Evolutionary conservation across 1,139 yeast species (phyloP), one percentile per base, ranked within the genome.

Genomic region (Geotrichum reessii): DNA sequence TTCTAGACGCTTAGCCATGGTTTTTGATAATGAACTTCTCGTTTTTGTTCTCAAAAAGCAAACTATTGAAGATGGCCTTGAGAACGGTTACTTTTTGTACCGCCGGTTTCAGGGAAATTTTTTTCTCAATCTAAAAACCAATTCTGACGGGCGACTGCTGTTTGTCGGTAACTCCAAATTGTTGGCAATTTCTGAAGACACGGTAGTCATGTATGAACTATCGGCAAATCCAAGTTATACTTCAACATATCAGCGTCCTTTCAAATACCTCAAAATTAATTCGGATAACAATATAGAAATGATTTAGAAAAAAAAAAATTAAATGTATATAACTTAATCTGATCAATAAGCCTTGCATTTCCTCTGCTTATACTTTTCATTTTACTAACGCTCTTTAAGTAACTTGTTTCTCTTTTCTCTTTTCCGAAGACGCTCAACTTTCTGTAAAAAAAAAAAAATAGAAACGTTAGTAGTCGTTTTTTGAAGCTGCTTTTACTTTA

Each of bases 341-440:
- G 44, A 37, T 37, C 3, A 37, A 37, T 17, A 17, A 12, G 44
- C 6, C 44, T 37, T 9, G 44, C 44, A 37, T 37, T 37, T 37
- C 44, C 44, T n/a, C 17, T 14, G 44, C 44, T 37, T 9, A n/a
- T 14, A 37, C 17, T 37, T 5, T 3, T n/a, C 19, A n/a, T 37
- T 8, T 9, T 9, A 33, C 60, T 66, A 74, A 54, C 78, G 76
- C 62, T 76, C 79, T 63, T 74, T 74, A 57, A 76, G 70, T 62
- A 75, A 62, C 68, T 76, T 76, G 68, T 76, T 76, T 57, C 79
- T 68, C 71, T 76, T 76, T 59, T 76, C 79, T 40, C 76, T 66
- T 57, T 71, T 65, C 63, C 70, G 65, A 57, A 74, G 56, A 46
- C 79, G 68, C 51, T 74, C 79, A n/a, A 76, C 73, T 55, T 67